Evolutionary conservation across 129 eudicot genomes (phyloP).

Genomic region (Kitagawia praeruptora): DNA sequence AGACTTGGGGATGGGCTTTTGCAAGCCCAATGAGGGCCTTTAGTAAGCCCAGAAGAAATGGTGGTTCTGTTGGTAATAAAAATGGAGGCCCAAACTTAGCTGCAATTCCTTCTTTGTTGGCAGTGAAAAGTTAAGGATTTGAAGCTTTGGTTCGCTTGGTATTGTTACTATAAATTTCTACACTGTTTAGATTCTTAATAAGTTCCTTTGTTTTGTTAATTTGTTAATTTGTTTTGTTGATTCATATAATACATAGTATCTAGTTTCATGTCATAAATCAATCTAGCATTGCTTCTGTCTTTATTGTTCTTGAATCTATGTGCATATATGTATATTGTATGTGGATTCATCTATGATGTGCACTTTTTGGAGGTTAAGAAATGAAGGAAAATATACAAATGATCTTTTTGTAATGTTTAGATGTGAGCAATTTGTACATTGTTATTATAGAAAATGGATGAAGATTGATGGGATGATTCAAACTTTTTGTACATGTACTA

Average conservation of each 20-base stretch:
- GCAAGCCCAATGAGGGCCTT: constrained; percentile 92
- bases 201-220: constrained; percentile 3
- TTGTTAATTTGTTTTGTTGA: neutral
- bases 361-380: neutral
- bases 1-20: constrained; percentile 84
- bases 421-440: neutral
- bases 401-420: neutral
- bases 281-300: neutral
- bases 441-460: neutral
- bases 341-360: neutral
- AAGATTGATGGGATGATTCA: constrained; percentile 15
- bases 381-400: neutral
- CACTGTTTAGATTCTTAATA: neutral
- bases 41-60: constrained; percentile 41
- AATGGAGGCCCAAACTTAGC: constrained; percentile 50
- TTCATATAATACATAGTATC: neutral
- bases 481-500: constrained; percentile 25
- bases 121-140: constrained; percentile 51
- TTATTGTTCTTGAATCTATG: neutral
- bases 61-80: constrained; percentile 20
- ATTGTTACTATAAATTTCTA: neutral
- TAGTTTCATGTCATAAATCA: neutral
- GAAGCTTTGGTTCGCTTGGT: neutral
- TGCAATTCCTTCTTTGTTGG: constrained; percentile 73
- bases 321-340: neutral